phyloP scores from a whole-genome alignment of 2,329 filamentous ascomycete genomes.

The Pseudonectria buxi region DNA sequence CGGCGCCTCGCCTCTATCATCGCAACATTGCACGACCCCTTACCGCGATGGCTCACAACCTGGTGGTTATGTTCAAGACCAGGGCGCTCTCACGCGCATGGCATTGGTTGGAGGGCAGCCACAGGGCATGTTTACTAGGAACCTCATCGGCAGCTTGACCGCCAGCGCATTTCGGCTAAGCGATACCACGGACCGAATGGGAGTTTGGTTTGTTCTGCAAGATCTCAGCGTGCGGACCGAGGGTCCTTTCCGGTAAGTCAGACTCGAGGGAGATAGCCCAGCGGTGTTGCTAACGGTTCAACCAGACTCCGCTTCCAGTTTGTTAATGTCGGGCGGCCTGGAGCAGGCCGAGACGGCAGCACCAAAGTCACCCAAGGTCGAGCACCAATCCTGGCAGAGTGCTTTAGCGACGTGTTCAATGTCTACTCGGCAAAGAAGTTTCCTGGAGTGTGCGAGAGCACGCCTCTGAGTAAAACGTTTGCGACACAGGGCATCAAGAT shows the following conservation, averaged over 20 bases:
- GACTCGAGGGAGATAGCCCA: neutral
- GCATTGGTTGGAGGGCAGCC: slow-evolving; percentile 42
- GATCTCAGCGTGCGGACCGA: slow-evolving; percentile 93
- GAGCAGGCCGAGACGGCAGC: slow-evolving; percentile 30
- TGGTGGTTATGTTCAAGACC: slow-evolving; percentile 24
- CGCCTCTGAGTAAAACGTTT: slow-evolving; percentile 83
- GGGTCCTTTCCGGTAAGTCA: slow-evolving; percentile 71
- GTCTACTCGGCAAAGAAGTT: slow-evolving; percentile 98
- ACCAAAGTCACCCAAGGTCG: slow-evolving; percentile 62
- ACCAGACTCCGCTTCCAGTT: slow-evolving; percentile 62
- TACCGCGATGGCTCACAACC: slow-evolving; percentile 22
- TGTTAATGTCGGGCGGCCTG: slow-evolving; percentile 66
- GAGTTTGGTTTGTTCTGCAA: slow-evolving; percentile 95
- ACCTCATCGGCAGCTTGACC: slow-evolving; percentile 85
- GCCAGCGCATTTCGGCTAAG: slow-evolving; percentile 81
- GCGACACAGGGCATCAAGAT: slow-evolving; percentile 94
- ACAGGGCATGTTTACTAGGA: slow-evolving; percentile 86
- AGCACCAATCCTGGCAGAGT: slow-evolving; percentile 75
- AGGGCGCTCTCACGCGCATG: slow-evolving; percentile 25
- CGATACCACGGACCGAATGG: slow-evolving; percentile 72
- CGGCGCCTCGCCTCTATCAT: slow-evolving; percentile 17
- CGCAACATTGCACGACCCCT: slow-evolving; percentile 19
- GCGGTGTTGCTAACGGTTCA: slow-evolving; percentile 10
- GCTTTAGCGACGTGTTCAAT: slow-evolving; percentile 83
- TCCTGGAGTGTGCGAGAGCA: slow-evolving; percentile 93